Base-by-base conservation (phyloP, 768 basidiomycete species). In the Arthromyces matolae region DNA sequence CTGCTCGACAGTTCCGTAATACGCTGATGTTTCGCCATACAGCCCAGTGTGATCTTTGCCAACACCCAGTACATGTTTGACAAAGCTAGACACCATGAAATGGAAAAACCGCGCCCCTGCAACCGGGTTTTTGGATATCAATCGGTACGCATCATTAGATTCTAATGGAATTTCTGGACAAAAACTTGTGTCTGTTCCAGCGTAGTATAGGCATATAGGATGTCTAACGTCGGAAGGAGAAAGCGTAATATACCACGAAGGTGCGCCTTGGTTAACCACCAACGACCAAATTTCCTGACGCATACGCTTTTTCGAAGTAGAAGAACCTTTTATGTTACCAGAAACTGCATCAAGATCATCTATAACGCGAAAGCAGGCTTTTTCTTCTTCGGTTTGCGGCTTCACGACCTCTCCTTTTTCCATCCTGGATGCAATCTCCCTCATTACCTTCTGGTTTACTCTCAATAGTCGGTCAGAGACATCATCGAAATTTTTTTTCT, bases 161-260 rank as follows among this genome's bases (percentile, higher is more conserved):
- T 22, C 16, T 5, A 18, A 4, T 27, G 8, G 8, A 1, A 51
- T 19, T 9, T 54, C 39, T 3, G 57, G 62, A 4, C 42, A 24
- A 31, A 62, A 69, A 0, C 29, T 43, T 6, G 50, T 41, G 14
- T 64, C 44, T 9, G 45, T 51, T 7, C 51, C 60, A 8, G 66
- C 62, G 61, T 52, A 69, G 45, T 70, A 70, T 5, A 72, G 14
- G 8, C 60, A 62, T 5, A 72, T 49, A 0, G 67, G 69, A 52
- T 68, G 60, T 12, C 53, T 53, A 0, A 43, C 39, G 48, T 71
- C 66, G 7, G 53, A 60, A 6, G 61, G 66, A 0, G 68, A 59
- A 23, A 69, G 39, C 9, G 68, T 71, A 1, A 70, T 57, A 53
- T 62, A 71, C 68, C 68, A 71, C 1, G 53, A 55, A 8, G 66